Percentiles rank a stretch among this genome's conserved stretches.
phyloP scores from a whole-genome alignment of 495 filamentous ascomycete genomes.

The Astrothelium subdiscretum region DNA sequence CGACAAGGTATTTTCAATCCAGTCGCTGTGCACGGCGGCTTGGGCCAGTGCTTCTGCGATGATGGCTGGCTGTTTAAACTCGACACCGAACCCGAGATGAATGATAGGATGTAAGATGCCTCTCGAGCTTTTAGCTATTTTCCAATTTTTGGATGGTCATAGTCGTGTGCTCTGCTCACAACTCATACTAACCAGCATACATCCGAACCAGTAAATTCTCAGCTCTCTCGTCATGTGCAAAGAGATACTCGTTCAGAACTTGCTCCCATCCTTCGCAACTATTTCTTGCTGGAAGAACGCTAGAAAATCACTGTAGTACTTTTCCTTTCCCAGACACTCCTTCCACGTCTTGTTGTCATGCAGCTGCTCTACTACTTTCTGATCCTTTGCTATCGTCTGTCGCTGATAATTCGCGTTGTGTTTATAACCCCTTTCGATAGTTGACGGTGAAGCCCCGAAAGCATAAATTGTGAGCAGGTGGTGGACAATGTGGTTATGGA shows the following conservation, averaged over 20 bases:
- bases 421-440: conserved; percentile 48
- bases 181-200: conserved; percentile 38
- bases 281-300: conserved; percentile 65
- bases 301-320: conserved; percentile 57
- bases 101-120: conserved; percentile 75
- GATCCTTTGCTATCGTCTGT: conserved; percentile 28
- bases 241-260: conserved; percentile 53
- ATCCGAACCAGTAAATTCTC: conserved; percentile 51
- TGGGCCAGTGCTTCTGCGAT: conserved; percentile 73
- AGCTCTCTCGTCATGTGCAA: conserved; percentile 46
- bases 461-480: conserved; percentile 64
- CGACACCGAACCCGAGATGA: conserved; percentile 72
- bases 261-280: conserved; percentile 44
- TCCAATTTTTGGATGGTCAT: not conserved
- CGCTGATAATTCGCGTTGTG: conserved; percentile 53
- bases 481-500: conserved; percentile 57
- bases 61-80: conserved; percentile 70
- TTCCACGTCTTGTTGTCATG: conserved; percentile 39
- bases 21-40: conserved; percentile 49
- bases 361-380: conserved; percentile 39
- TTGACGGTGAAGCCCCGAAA: conserved; percentile 48
- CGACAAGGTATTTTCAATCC: conserved; percentile 39
- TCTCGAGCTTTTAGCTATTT: conserved; percentile 9
- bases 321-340: conserved; percentile 38
- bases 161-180: not conserved